Evolutionary conservation across 2,329 filamentous ascomycete species (phyloP).

Genomic region (Fusarium sp.): DNA sequence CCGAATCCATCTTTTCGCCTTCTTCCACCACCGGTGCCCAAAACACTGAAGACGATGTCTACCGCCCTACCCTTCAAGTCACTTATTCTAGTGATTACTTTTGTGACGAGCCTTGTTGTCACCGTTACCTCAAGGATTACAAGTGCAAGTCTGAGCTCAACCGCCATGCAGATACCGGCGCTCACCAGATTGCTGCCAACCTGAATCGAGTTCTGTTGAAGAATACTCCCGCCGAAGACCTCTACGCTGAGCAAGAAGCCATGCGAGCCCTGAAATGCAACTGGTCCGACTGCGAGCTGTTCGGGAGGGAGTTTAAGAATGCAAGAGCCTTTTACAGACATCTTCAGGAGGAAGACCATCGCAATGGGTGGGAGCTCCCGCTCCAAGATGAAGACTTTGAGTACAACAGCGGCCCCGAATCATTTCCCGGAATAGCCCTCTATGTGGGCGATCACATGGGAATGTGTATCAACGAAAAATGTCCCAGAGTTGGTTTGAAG

Average conservation of each 20-base stretch:
- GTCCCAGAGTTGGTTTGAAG: slow-evolving; percentile 6
- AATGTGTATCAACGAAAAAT: slow-evolving; percentile 19
- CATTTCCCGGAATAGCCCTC: slow-evolving; percentile 14
- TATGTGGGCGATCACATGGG: background rate
- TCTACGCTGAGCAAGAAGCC: slow-evolving; percentile 36
- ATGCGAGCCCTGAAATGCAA: slow-evolving; percentile 35
- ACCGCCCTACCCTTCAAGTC: background rate
- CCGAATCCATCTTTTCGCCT: background rate
- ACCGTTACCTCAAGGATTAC: slow-evolving; percentile 29
- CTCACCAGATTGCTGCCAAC: slow-evolving; percentile 26
- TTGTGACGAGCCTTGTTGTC: slow-evolving; percentile 38
- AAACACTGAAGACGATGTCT: slow-evolving; percentile 1
- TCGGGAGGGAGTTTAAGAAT: slow-evolving; percentile 16
- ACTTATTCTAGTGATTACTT: background rate
- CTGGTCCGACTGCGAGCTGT: slow-evolving; percentile 11
- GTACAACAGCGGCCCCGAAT: background rate
- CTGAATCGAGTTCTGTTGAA: slow-evolving; percentile 20
- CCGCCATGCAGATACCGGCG: slow-evolving; percentile 23
- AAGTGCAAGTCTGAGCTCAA: slow-evolving; percentile 27
- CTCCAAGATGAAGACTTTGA: background rate
- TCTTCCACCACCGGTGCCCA: background rate
- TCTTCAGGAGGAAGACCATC: slow-evolving; percentile 14
- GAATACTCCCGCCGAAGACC: background rate
- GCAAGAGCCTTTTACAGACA: slow-evolving; percentile 24
- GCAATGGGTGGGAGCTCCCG: background rate